Conservation (phyloP, 805 yeast species). For the Yarrowia sp. region DNA sequence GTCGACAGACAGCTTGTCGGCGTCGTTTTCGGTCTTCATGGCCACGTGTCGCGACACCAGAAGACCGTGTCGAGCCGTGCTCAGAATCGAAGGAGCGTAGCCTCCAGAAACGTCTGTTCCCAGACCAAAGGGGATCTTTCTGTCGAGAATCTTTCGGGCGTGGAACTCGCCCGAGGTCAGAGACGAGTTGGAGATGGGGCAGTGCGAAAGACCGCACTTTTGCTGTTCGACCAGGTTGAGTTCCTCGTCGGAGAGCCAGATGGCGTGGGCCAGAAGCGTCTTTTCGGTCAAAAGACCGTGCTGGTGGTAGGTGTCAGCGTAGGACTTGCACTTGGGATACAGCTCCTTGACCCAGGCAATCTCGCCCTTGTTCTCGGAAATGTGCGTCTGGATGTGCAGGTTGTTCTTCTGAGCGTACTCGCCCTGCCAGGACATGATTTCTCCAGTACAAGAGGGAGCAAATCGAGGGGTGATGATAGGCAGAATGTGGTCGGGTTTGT, state of each 20-base stretch:
- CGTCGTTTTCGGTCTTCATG: slow-evolving; percentile 58
- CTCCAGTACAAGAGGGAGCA: slow-evolving; percentile 83
- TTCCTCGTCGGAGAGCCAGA: slow-evolving; percentile 75
- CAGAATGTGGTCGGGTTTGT: slow-evolving; percentile 59
- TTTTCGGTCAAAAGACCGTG: slow-evolving; percentile 64
- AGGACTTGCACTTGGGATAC: slow-evolving; percentile 73
- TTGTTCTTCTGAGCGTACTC: slow-evolving; percentile 55
- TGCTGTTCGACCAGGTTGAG: slow-evolving; percentile 60
- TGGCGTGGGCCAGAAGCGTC: slow-evolving; percentile 89
- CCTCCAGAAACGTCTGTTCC: slow-evolving; percentile 87
- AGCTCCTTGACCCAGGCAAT: slow-evolving; percentile 72
- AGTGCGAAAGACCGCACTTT: slow-evolving; percentile 81
- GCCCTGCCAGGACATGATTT: slow-evolving; percentile 70
- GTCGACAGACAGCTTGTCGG: slow-evolving; percentile 62
- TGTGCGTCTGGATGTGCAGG: slow-evolving; percentile 85
- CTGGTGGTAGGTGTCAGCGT: slow-evolving; percentile 78
- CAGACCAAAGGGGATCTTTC: slow-evolving; percentile 75
- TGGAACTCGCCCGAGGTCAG: slow-evolving; percentile 91
- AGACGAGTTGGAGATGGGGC: slow-evolving; percentile 90
- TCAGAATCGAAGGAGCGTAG: slow-evolving; percentile 67
- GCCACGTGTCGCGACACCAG: slow-evolving; percentile 75
- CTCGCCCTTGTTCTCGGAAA: slow-evolving; percentile 82
- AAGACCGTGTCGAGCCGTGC: slow-evolving; percentile 72
- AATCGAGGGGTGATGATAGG: slow-evolving; percentile 93
- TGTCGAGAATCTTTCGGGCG: slow-evolving; percentile 69